phyloP scores from a whole-genome alignment of 1,139 yeast species.

The Saccharomycopsis hybrid region DNA sequence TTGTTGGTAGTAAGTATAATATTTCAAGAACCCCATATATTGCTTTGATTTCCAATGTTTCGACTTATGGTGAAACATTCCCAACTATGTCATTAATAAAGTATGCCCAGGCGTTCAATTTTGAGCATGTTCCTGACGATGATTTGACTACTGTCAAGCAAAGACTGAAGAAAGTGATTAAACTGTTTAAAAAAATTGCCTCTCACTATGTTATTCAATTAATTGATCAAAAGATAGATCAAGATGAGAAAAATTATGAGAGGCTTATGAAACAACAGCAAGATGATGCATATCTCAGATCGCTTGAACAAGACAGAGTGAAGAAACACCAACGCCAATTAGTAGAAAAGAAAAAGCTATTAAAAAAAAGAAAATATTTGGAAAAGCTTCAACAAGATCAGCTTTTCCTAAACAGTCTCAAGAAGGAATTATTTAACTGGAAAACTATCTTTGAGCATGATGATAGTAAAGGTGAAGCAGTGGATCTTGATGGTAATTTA shows the following conservation, averaged over 20 bases:
- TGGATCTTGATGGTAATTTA: not conserved
- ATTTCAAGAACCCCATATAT: constrained; percentile 40
- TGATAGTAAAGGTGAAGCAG: not conserved
- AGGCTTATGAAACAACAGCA: constrained; percentile 48
- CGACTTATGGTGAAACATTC: constrained; percentile 42
- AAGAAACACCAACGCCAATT: constrained; percentile 14
- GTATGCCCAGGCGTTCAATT: constrained; percentile 25
- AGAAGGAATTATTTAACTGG: constrained; percentile 4
- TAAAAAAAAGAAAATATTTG: constrained; percentile 14
- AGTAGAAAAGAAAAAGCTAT: constrained; percentile 29
- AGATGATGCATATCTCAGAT: constrained; percentile 48
- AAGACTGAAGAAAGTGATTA: constrained; percentile 27
- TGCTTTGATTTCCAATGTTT: constrained; percentile 43
- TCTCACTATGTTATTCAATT: constrained; percentile 47
- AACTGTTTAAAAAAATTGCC: constrained; percentile 33
- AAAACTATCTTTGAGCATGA: constrained; percentile 1
- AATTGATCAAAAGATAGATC: constrained; percentile 43
- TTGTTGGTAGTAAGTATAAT: constrained; percentile 41
- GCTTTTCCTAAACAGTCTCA: not conserved
- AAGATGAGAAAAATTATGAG: constrained; percentile 46
- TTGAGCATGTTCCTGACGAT: constrained; percentile 39
- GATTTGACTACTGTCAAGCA: constrained; percentile 24
- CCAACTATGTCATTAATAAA: constrained; percentile 49
- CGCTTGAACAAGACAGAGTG: constrained; percentile 39
- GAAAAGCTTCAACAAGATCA: not conserved